phyloP scores from a whole-genome alignment of 176 grass and related monocot species.

The Raddia distichophylla region DNA sequence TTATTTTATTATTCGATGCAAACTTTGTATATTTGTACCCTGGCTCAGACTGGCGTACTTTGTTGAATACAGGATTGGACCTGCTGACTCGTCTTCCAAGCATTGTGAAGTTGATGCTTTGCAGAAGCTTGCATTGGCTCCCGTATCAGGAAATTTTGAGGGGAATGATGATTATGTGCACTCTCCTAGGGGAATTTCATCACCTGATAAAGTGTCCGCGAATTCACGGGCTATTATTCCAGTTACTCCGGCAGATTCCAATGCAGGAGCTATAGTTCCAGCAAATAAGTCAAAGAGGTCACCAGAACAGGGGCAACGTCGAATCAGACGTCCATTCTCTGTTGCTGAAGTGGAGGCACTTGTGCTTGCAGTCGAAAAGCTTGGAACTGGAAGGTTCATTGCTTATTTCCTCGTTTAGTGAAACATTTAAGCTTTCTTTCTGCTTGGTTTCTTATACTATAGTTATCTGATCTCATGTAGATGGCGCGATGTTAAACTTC shows the following conservation, averaged over 20 bases:
- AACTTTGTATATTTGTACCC: neutral
- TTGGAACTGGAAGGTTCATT: conserved; percentile 96
- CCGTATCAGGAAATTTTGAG: conserved; percentile 58
- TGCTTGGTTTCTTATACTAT: conserved; percentile 44
- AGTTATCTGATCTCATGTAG: conserved; percentile 47
- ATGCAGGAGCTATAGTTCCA: conserved; percentile 52
- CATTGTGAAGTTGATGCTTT: conserved; percentile 48
- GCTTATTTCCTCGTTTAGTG: conserved; percentile 23
- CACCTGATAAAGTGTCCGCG: conserved; percentile 60
- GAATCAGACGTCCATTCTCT: conserved; percentile 91
- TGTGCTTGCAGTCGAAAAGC: conserved; percentile 92
- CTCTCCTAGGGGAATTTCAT: conserved; percentile 52
- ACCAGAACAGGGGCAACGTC: conserved; percentile 74
- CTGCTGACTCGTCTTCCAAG: conserved; percentile 49
- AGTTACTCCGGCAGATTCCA: conserved; percentile 46
- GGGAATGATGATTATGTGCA: conserved; percentile 77
- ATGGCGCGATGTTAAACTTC: conserved; percentile 97
- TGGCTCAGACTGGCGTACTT: conserved; percentile 11
- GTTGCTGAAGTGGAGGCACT: conserved; percentile 96
- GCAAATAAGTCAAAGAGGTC: conserved; percentile 65
- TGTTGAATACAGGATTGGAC: conserved; percentile 54
- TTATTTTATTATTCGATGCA: conserved; percentile 12
- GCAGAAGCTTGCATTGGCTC: conserved; percentile 57
- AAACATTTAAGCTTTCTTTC: conserved; percentile 10
- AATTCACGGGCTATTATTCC: conserved; percentile 57